Evolutionary conservation across 306 rosid species (phyloP).

Genomic region (Lupinus albus): DNA sequence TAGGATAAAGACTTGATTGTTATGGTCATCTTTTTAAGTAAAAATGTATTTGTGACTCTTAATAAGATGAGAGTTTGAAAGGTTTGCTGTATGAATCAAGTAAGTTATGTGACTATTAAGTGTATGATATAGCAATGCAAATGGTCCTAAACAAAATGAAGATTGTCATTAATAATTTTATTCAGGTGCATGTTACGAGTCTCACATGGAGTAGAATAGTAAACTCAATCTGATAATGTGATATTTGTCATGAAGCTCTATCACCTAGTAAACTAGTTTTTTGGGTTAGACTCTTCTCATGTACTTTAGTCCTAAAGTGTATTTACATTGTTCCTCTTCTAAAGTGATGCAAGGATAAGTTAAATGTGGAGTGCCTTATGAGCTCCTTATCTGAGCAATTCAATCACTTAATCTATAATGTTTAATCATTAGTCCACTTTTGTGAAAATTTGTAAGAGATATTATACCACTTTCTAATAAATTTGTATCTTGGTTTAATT

Average conservation of each 20-base stretch:
- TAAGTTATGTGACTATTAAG: conserved; percentile 26
- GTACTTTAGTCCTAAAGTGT: too few relatives aligned
- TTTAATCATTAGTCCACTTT: too few relatives aligned
- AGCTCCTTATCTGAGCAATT: background rate
- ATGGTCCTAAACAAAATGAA: background rate
- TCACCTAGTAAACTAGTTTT: too few relatives aligned
- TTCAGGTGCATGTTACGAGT: too few relatives aligned
- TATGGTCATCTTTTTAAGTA: background rate
- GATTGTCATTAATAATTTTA: conserved; percentile 30
- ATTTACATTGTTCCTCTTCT: too few relatives aligned
- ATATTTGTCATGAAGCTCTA: background rate
- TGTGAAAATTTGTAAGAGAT: too few relatives aligned
- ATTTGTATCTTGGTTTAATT: too few relatives aligned
- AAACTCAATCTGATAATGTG: too few relatives aligned
- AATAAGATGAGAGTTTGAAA: conserved; percentile 41
- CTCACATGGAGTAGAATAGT: too few relatives aligned
- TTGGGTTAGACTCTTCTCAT: too few relatives aligned
- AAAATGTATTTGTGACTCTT: conserved; percentile 35
- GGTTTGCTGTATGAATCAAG: conserved; percentile 27
- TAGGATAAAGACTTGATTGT: too few relatives aligned
- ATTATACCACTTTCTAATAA: too few relatives aligned
- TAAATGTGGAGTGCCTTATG: background rate
- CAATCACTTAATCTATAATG: background rate
- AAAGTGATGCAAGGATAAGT: background rate
- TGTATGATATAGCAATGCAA: conserved; percentile 25